Conservation (phyloP, 1,284 basidiomycete species). For the Ustilago shanxiensis region DNA sequence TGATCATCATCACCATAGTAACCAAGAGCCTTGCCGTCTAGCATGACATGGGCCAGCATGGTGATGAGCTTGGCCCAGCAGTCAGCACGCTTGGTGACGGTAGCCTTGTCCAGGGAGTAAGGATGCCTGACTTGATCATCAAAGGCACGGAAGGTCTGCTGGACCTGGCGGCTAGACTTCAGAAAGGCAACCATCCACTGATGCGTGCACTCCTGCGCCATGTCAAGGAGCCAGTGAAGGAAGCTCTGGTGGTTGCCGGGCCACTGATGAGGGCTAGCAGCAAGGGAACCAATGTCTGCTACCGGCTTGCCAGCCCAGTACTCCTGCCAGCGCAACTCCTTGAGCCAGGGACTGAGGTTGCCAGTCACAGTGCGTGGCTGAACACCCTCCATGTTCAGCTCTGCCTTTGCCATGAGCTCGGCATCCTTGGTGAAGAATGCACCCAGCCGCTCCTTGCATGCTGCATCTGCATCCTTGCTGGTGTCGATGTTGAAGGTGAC, state of each 20-base stretch:
- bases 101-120: not conserved
- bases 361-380: not conserved
- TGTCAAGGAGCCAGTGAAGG: not conserved
- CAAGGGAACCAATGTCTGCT: not conserved
- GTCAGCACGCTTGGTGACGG: slow-evolving; percentile 2
- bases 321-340: not conserved
- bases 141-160: slow-evolving; percentile 4
- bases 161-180: not conserved
- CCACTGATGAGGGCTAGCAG: not conserved
- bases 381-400: not conserved
- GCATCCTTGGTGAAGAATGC: not conserved
- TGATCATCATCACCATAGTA: slow-evolving; percentile 3
- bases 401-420: slow-evolving; percentile 5
- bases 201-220: not conserved
- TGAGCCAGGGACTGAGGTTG: not conserved
- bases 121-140: not conserved
- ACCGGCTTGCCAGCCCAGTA: slow-evolving; percentile 7
- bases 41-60: not conserved
- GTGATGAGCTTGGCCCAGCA: slow-evolving; percentile 2
- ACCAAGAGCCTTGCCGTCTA: not conserved
- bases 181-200: not conserved
- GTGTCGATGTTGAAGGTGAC: no score
- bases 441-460: not conserved
- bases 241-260: not conserved
- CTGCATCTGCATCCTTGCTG: not conserved